phyloP scores from a whole-genome alignment of 805 yeast species.

The Pichia cabralensis region DNA sequence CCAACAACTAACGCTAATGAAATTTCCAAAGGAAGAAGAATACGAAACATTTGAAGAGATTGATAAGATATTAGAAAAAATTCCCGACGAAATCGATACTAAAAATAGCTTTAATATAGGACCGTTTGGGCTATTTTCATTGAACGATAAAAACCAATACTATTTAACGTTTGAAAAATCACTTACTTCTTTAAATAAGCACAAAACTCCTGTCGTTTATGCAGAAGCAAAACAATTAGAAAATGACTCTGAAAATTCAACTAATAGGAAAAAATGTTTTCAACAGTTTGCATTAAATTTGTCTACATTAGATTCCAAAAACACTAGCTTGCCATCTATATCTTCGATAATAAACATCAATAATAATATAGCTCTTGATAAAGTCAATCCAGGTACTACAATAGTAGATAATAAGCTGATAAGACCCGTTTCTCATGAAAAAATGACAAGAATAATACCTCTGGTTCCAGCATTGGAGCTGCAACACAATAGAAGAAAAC shows the following conservation, averaged over 20 bases:
- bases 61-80: constrained; percentile 26
- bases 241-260: too few species aligned
- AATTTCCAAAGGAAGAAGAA: constrained; percentile 21
- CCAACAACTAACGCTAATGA: constrained; percentile 34
- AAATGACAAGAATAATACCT: constrained; percentile 3
- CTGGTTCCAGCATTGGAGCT: constrained; percentile 6
- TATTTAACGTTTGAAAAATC: too few species aligned
- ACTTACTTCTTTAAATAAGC: too few species aligned
- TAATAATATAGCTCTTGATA: too few species aligned
- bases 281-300: too few species aligned
- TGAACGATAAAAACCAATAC: too few species aligned
- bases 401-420: neutral
- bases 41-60: constrained; percentile 32
- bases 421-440: too few species aligned
- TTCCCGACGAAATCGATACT: neutral
- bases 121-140: constrained; percentile 26
- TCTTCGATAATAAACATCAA: neutral
- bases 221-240: too few species aligned
- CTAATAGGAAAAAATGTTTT: too few species aligned
- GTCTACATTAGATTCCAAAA: too few species aligned
- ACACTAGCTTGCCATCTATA: constrained; percentile 1
- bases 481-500: constrained; percentile 3
- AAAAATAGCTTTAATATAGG: constrained; percentile 11
- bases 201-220: too few species aligned
- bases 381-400: too few species aligned